Conservation (phyloP, 148 eudicot species). For the Vaccinium vitisidaea region DNA sequence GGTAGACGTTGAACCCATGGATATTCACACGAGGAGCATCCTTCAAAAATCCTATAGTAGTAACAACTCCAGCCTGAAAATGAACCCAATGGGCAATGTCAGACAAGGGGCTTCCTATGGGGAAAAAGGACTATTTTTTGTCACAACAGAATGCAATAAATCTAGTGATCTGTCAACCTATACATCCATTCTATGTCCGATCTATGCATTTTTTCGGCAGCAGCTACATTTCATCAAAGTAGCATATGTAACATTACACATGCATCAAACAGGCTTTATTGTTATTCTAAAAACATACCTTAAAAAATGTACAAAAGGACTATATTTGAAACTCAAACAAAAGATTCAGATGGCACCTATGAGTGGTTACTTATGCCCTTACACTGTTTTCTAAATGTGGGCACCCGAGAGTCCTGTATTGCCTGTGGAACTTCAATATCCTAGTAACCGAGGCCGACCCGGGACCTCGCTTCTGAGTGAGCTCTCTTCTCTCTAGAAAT, state of each 20-base stretch:
- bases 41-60: slow-evolving; percentile 23
- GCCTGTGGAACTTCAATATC: neutral
- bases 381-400: neutral
- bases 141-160: neutral
- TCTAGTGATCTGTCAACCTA: slow-evolving; percentile 2
- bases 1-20: slow-evolving; percentile 25
- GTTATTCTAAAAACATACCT: neutral
- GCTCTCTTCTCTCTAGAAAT: neutral
- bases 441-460: neutral
- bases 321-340: neutral
- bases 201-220: neutral
- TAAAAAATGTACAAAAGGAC: neutral
- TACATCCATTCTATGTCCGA: neutral
- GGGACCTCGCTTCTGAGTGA: neutral
- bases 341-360: neutral
- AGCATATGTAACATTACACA: neutral
- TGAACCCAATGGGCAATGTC: slow-evolving; percentile 4
- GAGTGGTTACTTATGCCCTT: neutral
- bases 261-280: neutral
- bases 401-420: neutral
- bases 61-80: slow-evolving; percentile 20
- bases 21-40: slow-evolving; percentile 18
- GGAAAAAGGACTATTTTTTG: neutral
- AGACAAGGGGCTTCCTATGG: slow-evolving; percentile 1
- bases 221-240: neutral